Conservation (phyloP, 2,329 filamentous ascomycete species). For the Aspergillus vadensis region DNA sequence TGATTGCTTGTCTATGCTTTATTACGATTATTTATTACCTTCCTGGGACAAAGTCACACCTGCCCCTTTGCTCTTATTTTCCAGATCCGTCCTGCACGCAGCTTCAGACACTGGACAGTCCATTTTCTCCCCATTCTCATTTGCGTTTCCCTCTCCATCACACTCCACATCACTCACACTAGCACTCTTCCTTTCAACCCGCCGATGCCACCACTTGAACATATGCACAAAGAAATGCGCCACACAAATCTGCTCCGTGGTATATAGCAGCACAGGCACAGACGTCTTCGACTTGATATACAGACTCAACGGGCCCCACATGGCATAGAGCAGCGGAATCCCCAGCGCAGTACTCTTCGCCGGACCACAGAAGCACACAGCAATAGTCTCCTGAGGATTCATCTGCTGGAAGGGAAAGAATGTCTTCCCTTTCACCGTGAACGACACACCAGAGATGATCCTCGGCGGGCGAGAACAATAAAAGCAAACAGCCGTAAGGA, state of each 20-base stretch:
- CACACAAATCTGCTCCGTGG: constrained; percentile 43
- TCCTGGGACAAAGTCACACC: constrained; percentile 8
- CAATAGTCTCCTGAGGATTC: constrained; percentile 63
- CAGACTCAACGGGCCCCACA: constrained; percentile 52
- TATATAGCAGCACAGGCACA: constrained; percentile 42
- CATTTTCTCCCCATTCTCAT: background rate
- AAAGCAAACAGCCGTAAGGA: constrained; percentile 60
- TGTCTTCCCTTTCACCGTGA: background rate
- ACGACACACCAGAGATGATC: constrained; percentile 18
- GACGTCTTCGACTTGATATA: constrained; percentile 41
- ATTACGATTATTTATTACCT: constrained; percentile 5
- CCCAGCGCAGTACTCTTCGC: constrained; percentile 73
- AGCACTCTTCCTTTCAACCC: constrained; percentile 23
- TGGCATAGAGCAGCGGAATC: constrained; percentile 67
- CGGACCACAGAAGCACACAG: constrained; percentile 72
- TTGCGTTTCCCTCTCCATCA: constrained; percentile 5
- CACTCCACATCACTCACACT: background rate
- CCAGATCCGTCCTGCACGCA: background rate
- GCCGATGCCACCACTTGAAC: constrained; percentile 35
- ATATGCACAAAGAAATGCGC: constrained; percentile 44
- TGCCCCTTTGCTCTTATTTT: constrained; percentile 3
- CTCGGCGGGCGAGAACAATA: constrained; percentile 49
- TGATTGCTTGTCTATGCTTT: background rate
- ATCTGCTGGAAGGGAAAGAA: constrained; percentile 40
- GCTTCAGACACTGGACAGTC: background rate